A percentile compares a stretch with the other conserved stretches of the same genome.
Conservation (phyloP, 2,329 filamentous ascomycete genomes). For the Arthroderma sp. region DNA sequence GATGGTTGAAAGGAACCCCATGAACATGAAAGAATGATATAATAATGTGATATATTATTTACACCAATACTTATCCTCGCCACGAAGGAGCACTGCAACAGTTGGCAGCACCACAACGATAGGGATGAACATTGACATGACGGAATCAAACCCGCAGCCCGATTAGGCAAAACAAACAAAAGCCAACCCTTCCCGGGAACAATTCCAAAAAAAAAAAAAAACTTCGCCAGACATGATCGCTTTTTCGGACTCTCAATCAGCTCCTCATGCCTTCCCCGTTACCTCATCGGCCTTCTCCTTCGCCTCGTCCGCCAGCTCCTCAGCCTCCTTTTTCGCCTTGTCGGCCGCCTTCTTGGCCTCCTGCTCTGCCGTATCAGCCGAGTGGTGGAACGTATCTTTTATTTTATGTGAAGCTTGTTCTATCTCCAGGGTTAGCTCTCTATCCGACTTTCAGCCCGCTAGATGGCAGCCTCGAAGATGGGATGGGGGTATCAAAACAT, state of each 20-base stretch:
- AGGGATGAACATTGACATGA: no score
- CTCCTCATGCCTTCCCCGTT: conserved; percentile 14
- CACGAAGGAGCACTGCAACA: no score
- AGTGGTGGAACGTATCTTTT: conserved; percentile 29
- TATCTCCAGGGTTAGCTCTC: conserved; percentile 17
- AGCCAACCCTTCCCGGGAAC: no score
- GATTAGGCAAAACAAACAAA: no score
- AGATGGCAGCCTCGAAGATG: not conserved
- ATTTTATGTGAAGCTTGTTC: conserved; percentile 38
- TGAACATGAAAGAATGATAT: not conserved
- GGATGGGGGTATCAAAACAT: conserved; percentile 19
- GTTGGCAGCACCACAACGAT: no score
- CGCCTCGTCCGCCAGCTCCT: conserved; percentile 17
- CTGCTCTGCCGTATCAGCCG: conserved; percentile 25
- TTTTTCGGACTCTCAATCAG: no score
- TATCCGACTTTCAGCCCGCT: not conserved
- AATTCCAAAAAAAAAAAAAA: no score
- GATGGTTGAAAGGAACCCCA: not conserved
- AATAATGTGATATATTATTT: no score
- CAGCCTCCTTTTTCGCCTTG: conserved; percentile 22
- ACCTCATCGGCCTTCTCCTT: conserved; percentile 17
- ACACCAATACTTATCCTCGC: no score
- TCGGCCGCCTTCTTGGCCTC: conserved; percentile 15
- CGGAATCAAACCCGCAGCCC: no score
- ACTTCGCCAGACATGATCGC: no score